Evolutionary conservation across 2,329 filamentous ascomycete species (phyloP).

Genomic region (Beauveria sp.): DNA sequence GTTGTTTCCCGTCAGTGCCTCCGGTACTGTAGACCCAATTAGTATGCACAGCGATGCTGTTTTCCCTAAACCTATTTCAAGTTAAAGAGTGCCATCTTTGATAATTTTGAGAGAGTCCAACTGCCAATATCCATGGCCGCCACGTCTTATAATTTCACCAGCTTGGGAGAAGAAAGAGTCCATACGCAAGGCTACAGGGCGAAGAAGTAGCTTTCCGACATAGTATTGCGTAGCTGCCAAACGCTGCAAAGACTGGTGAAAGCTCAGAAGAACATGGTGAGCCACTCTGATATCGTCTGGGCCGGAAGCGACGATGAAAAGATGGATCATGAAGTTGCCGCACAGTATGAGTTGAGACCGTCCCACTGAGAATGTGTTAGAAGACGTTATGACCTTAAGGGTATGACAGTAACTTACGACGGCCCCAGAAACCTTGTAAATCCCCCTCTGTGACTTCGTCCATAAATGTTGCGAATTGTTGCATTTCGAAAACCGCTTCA

Average conservation of each 20-base stretch:
- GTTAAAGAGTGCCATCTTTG: constrained; percentile 2
- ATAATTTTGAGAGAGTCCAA: constrained; percentile 10
- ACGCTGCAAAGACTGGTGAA: constrained; percentile 29
- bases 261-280: constrained; percentile 28
- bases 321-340: constrained; percentile 40
- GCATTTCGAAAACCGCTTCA: constrained; percentile 27
- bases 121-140: constrained; percentile 14
- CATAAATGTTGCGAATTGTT: constrained; percentile 32
- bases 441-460: constrained; percentile 25
- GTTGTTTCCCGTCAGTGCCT: neutral
- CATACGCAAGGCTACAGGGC: constrained; percentile 29
- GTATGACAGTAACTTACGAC: constrained; percentile 26
- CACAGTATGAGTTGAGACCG: constrained; percentile 39
- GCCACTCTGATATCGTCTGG: constrained; percentile 25
- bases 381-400: neutral
- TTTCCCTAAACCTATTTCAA: neutral
- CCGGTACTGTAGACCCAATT: neutral
- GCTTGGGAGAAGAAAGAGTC: constrained; percentile 35
- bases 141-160: constrained; percentile 19
- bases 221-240: constrained; percentile 24
- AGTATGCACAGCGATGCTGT: neutral
- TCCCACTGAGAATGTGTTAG: constrained; percentile 11
- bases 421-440: constrained; percentile 36
- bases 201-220: constrained; percentile 24
- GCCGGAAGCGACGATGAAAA: constrained; percentile 36